Conservation (phyloP, 2,329 filamentous ascomycete species). For the Hymenoscyphus fraxineus region DNA sequence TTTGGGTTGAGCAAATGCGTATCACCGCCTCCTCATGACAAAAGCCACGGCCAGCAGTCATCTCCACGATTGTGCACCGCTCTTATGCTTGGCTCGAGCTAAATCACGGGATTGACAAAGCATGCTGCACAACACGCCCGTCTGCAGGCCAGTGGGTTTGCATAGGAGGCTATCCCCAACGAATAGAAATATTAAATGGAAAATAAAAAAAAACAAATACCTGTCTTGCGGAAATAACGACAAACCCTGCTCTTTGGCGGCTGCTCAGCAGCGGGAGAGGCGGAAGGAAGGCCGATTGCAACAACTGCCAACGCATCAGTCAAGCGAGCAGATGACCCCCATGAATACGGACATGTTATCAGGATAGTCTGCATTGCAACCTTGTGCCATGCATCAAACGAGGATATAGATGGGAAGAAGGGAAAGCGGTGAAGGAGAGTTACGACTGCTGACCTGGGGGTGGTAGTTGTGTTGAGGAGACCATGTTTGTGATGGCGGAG, state of each 20-base stretch:
- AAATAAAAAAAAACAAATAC: conserved; percentile 23
- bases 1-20: conserved; percentile 12
- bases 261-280: conserved; percentile 23
- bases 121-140: conserved; percentile 30
- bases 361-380: conserved; percentile 22
- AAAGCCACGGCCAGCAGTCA: conserved; percentile 17
- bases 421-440: conserved; percentile 3
- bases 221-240: conserved; percentile 31
- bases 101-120: conserved; percentile 29
- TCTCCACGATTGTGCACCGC: conserved; percentile 19
- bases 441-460: conserved; percentile 9
- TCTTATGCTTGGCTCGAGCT: conserved; percentile 17
- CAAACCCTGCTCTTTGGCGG: conserved; percentile 29
- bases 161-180: conserved; percentile 18
- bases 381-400: conserved; percentile 18
- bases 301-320: conserved; percentile 33
- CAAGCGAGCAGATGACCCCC: conserved; percentile 26
- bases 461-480: conserved; percentile 1
- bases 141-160: conserved; percentile 17
- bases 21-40: conserved; percentile 18
- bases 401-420: neutral
- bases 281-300: conserved; percentile 26
- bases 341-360: conserved; percentile 14
- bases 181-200: conserved; percentile 32
- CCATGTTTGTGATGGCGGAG: conserved; percentile 6